phyloP scores from a whole-genome alignment of 192 early-diverging fungal species.

The Mortierella hygrophila region DNA sequence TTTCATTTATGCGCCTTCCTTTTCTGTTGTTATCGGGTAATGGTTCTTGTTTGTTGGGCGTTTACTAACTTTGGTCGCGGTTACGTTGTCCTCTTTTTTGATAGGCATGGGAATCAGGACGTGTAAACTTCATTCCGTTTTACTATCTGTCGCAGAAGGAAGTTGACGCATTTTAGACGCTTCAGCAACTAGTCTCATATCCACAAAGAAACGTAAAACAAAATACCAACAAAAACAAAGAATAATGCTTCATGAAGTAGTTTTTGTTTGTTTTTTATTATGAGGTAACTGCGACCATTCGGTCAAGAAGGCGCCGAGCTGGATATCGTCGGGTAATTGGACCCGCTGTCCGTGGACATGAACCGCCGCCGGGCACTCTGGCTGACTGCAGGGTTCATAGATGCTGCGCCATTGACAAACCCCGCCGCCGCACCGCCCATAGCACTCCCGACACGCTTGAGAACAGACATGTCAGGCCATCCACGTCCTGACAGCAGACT shows the following conservation, averaged over 20 bases:
- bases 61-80: neutral
- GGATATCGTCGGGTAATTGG: constrained; percentile 23
- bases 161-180: constrained; percentile 8
- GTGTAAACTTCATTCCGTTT: constrained; percentile 42
- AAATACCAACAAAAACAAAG: neutral
- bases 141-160: constrained; percentile 28
- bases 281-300: neutral
- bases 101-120: constrained; percentile 54
- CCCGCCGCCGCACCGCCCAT: constrained; percentile 49
- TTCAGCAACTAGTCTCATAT: neutral
- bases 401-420: constrained; percentile 27
- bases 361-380: neutral
- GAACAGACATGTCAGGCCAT: constrained; percentile 43
- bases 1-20: neutral
- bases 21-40: neutral
- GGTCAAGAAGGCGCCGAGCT: constrained; percentile 25
- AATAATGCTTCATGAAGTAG: neutral
- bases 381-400: constrained; percentile 5
- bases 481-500: constrained; percentile 33
- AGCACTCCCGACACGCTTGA: constrained; percentile 45
- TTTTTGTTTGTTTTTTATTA: neutral
- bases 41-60: neutral
- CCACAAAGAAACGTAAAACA: neutral
- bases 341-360: neutral
- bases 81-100: neutral